Base-by-base conservation (phyloP, 2,329 filamentous ascomycete species). In the Geoglossum cookeanum region DNA sequence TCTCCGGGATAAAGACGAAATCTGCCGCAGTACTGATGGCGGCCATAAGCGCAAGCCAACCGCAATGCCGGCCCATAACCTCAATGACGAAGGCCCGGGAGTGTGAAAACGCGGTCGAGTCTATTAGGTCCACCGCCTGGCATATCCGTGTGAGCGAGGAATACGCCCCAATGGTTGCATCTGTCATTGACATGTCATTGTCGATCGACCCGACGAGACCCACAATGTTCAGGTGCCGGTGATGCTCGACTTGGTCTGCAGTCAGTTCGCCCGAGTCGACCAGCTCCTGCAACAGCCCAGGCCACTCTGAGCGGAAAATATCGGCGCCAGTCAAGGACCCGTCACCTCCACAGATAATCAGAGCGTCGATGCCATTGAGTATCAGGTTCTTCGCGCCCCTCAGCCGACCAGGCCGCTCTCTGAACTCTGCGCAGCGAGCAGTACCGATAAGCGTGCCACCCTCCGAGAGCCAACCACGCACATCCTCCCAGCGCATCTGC, bases 21-120 rank as follows among this genome's bases (percentile, higher is more conserved):
- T 98, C 92, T 15, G 92, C 90, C 55, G 91, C 92, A 0, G 88
- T 95, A 59, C 87, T 90, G 59, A 98, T 90, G 65, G 90, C 91
- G 13, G 91, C 85, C 84, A 97, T 96, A 60, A 98, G 78, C 45
- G 92, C 92, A 60, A 98, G 76, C 92, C 92, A 98, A 61, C 92
- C 92, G 69, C 92, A 98, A 72, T 98, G 91, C 59, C 92, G 80
- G 55, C 92, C 92, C 92, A 98, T 98, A 65, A 98, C 92, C 70
- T 96, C 92, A 61, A 98, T 86, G 58, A 98, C 90, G 70, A 98
- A 98, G 44, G 92, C 92, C 64, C 92, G 79, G 62, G 94, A 94
- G 71, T 98, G 92, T 32, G 90, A 96, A 42, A 83, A 84, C 56
- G 91, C 91, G 0, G 92, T 97, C 22, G 91, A 90, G 71, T 98